Base-by-base conservation (phyloP, 257 asterid genomes). In the Fraxinus cuspidata region DNA sequence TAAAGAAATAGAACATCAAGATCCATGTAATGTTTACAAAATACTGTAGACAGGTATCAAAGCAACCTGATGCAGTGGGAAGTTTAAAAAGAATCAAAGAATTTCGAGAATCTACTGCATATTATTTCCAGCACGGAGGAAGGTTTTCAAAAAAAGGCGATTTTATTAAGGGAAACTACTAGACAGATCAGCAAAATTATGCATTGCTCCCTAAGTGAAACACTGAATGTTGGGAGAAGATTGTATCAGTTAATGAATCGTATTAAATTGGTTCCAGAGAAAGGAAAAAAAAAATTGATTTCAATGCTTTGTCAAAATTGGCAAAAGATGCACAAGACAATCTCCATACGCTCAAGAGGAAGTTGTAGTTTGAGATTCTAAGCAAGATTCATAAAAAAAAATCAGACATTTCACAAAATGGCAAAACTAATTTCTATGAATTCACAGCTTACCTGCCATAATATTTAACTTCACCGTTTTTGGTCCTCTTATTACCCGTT, bases 401-500 rank as follows among this genome's bases (percentile, higher is more conserved):
- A 12, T 23, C 58, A 64, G 4, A 27, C 56, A 66, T 6, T 2
- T 58, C 25, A 58, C 13, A 23, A 63, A 49, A 25, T 42, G 66
- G 29, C 29, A 75, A 7, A 56, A 49, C 21, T 19, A 27, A 2
- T 58, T 58, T 72, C 35, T 32, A 74, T 44, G 74, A 77, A 29
- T 12, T 27, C 47, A 49, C 28, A 67, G 53, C 70, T 76, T 84
- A 94, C 98, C 98, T 80, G 97, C 92, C 92, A 88, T 81, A 87
- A 92, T 83, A 77, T 90, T 90, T 83, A 94, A 74, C 82, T 89
- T 91, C 84, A 90, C 94, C 31, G 92, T 80, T 83, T 94, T 92
- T 3, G 86, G 38, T 81, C 98, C 98, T 82, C 79, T 87, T 76
- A 85, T 70, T n/a, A 91, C 94, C 68, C 91, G 84, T 74, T 79